Conservation (phyloP, 2,329 filamentous ascomycete species). For the Lasiodiplodia gonubiensis region DNA sequence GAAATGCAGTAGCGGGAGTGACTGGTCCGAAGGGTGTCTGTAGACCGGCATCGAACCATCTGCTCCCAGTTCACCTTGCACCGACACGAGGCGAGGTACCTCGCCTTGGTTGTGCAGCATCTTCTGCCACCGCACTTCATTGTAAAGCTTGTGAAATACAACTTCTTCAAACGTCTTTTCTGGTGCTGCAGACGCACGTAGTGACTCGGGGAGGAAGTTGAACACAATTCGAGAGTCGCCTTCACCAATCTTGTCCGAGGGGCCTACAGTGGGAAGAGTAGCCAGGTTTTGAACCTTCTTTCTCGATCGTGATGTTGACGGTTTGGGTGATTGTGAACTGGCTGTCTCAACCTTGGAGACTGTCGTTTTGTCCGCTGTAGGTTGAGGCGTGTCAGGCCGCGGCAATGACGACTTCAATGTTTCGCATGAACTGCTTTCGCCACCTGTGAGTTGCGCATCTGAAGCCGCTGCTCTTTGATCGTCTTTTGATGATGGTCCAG, state of each 20-base stretch:
- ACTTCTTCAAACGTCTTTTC: conserved; percentile 56
- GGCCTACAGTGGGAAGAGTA: conserved; percentile 42
- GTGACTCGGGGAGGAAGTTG: conserved; percentile 65
- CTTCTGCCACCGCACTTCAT: conserved; percentile 83
- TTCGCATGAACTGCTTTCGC: conserved; percentile 6
- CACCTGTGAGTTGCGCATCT: neutral
- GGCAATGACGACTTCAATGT: conserved; percentile 32
- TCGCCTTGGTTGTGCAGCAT: conserved; percentile 94
- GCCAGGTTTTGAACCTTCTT: conserved; percentile 7
- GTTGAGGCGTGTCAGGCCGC: conserved; percentile 24
- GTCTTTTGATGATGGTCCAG: conserved; percentile 25
- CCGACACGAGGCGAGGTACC: conserved; percentile 88
- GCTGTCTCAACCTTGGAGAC: conserved; percentile 30
- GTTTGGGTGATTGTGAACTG: conserved; percentile 13
- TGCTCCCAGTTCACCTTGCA: conserved; percentile 73
- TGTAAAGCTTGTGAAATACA: conserved; percentile 72
- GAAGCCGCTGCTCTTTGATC: neutral
- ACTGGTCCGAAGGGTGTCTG: conserved; percentile 89
- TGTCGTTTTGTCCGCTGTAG: conserved; percentile 26
- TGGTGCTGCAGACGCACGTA: conserved; percentile 37
- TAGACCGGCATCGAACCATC: conserved; percentile 88
- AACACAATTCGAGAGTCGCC: conserved; percentile 79
- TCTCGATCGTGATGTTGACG: neutral
- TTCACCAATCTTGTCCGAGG: conserved; percentile 69
- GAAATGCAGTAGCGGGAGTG: conserved; percentile 77